A percentile compares a stretch with the other conserved stretches of the same genome.
These are phyloP conservation scores for Triticum urartu DNA, from an alignment of 176 grass and related monocot genomes.

Conservation along the genomic window DNA sequence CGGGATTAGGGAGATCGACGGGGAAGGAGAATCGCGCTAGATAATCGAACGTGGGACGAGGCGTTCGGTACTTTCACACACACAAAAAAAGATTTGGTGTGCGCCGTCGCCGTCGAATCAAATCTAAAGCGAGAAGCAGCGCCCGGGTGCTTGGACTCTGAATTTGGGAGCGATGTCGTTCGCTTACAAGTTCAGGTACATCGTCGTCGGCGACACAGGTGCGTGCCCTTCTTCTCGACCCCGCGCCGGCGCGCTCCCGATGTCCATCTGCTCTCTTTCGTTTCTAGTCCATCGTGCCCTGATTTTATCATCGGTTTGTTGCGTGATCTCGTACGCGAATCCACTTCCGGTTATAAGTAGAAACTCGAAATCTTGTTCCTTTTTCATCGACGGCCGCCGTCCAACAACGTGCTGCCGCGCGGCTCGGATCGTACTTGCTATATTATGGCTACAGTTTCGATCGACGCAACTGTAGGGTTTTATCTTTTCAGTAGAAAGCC, in stretches of 20 bases:
- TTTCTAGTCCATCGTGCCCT: background rate
- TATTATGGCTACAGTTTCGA: too few relatives aligned
- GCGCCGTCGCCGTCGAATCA: background rate
- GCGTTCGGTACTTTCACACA: too few relatives aligned
- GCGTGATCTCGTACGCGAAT: background rate
- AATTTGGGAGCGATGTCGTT: conserved; percentile 1
- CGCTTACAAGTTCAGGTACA: conserved; percentile 64
- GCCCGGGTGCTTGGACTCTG: background rate
- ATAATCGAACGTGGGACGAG: too few relatives aligned
- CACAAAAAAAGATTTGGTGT: too few relatives aligned
- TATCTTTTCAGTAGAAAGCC: too few relatives aligned
- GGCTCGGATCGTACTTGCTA: too few relatives aligned
- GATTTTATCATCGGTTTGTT: background rate
- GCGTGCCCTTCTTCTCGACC: background rate
- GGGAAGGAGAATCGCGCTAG: too few relatives aligned
- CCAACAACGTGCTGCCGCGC: too few relatives aligned
- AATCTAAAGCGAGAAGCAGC: background rate
- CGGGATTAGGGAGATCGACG: too few relatives aligned
- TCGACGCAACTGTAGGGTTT: too few relatives aligned
- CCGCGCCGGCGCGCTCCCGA: background rate
- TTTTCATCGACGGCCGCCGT: too few relatives aligned
- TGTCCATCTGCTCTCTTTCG: background rate
- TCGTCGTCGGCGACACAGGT: conserved; percentile 65
- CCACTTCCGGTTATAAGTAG: background rate
- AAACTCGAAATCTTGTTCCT: background rate